phyloP scores from a whole-genome alignment of 106 monocot genomes.

The Gastrodia elata region DNA sequence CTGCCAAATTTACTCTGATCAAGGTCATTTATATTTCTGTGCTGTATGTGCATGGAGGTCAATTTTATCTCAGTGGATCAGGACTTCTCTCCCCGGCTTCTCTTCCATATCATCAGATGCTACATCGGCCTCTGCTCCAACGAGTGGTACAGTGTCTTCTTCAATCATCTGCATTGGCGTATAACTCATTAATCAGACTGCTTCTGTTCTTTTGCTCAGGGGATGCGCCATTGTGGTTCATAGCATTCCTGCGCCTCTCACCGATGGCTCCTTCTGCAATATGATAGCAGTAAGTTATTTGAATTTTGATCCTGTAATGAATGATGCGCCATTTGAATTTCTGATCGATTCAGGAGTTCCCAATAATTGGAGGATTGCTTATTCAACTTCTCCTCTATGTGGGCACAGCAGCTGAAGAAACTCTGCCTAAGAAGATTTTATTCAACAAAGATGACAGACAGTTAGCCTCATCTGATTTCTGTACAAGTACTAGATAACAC shows the following conservation, averaged over 20 bases:
- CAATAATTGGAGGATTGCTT: constrained; percentile 26
- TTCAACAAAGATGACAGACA: no score
- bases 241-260: constrained; percentile 24
- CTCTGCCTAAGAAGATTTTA: no score
- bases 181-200: not conserved
- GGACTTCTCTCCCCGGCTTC: constrained; percentile 45
- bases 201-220: constrained; percentile 14
- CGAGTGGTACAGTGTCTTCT: constrained; percentile 13
- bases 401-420: constrained; percentile 16
- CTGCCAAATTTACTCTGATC: not conserved
- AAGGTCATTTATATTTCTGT: not conserved
- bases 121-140: constrained; percentile 33
- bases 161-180: no score
- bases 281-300: constrained; percentile 18
- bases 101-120: constrained; percentile 50
- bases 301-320: not conserved
- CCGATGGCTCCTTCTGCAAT: constrained; percentile 9
- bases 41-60: constrained; percentile 15
- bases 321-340: not conserved
- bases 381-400: constrained; percentile 35
- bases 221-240: constrained; percentile 15
- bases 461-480: no score
- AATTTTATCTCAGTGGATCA: constrained; percentile 11
- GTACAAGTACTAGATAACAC: no score
- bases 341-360: constrained; percentile 30